Conservation (phyloP, 106 monocot species). For the Ottelia alismoides region DNA sequence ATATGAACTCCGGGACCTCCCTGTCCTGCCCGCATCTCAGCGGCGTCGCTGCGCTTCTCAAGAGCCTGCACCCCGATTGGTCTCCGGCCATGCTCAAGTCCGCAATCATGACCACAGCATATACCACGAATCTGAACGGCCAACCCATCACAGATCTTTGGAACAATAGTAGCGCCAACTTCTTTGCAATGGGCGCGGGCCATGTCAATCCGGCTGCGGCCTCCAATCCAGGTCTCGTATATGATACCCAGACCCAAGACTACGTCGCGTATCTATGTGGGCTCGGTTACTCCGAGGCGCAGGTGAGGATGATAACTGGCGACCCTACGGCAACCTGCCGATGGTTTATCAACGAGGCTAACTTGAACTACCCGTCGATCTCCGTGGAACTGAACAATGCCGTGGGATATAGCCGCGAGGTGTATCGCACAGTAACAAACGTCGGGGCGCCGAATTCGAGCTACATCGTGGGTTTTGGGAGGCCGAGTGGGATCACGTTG, state of each 20-base stretch:
- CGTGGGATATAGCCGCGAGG: background rate
- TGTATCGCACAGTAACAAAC: conserved; percentile 15
- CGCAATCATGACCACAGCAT: conserved; percentile 33
- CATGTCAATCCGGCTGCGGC: no score
- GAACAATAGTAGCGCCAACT: no score
- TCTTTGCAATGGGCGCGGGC: no score
- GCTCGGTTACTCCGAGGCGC: conserved; percentile 4
- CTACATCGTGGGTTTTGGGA: conserved; percentile 2
- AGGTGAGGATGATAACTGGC: background rate
- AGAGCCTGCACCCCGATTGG: conserved; percentile 28
- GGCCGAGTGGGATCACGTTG: conserved; percentile 10
- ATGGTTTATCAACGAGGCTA: background rate
- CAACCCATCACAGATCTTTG: conserved; percentile 20
- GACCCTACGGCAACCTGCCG: background rate
- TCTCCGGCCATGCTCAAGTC: conserved; percentile 52
- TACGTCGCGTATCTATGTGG: conserved; percentile 39
- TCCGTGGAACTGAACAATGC: background rate
- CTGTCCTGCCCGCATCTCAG: conserved; percentile 47
- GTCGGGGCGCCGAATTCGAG: conserved; percentile 12
- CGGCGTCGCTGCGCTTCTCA: conserved; percentile 36
- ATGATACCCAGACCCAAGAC: conserved; percentile 22
- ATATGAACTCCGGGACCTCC: conserved; percentile 43
- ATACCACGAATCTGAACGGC: conserved; percentile 4
- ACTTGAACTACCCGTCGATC: conserved; percentile 29
- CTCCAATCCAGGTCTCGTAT: conserved; percentile 39